phyloP scores from a whole-genome alignment of 805 yeast species.

The Candida caryicola region DNA sequence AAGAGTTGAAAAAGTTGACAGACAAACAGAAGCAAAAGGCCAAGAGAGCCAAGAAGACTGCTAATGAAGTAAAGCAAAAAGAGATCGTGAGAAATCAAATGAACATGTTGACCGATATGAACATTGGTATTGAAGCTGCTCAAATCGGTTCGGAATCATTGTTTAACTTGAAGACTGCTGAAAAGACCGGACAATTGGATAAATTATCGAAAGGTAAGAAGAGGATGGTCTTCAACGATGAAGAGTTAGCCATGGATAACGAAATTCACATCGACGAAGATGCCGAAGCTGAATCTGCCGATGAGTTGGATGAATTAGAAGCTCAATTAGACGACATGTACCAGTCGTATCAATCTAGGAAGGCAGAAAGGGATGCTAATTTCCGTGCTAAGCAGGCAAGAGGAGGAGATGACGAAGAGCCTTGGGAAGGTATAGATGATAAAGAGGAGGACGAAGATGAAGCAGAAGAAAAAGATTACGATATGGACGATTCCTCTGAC shows the following conservation, averaged over 20 bases:
- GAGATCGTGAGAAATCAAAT: slow-evolving; percentile 90
- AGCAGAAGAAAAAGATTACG: slow-evolving; percentile 42
- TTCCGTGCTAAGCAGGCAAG: slow-evolving; percentile 67
- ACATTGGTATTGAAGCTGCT: slow-evolving; percentile 91
- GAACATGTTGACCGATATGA: slow-evolving; percentile 92
- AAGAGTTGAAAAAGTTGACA: slow-evolving; percentile 72
- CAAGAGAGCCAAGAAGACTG: slow-evolving; percentile 79
- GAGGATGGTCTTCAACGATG: slow-evolving; percentile 55
- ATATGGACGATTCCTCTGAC: slow-evolving; percentile 36
- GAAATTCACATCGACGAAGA: slow-evolving; percentile 53
- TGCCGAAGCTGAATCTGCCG: slow-evolving; percentile 38
- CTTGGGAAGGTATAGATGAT: slow-evolving; percentile 69
- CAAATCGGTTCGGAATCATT: slow-evolving; percentile 72
- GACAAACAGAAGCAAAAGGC: slow-evolving; percentile 65
- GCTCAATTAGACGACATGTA: slow-evolving; percentile 83
- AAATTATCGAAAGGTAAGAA: slow-evolving; percentile 76
- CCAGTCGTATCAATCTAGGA: slow-evolving; percentile 59
- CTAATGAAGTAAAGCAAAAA: slow-evolving; percentile 80
- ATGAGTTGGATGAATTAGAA: slow-evolving; percentile 68
- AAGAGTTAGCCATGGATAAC: slow-evolving; percentile 52
- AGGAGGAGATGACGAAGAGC: slow-evolving; percentile 72
- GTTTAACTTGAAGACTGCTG: slow-evolving; percentile 82
- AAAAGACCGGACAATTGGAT: slow-evolving; percentile 77
- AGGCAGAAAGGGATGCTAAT: slow-evolving; percentile 67
- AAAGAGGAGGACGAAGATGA: slow-evolving; percentile 41